Evolutionary conservation across 305 asterid genomes (phyloP).

Genomic region (Fraxinus angustifolia): DNA sequence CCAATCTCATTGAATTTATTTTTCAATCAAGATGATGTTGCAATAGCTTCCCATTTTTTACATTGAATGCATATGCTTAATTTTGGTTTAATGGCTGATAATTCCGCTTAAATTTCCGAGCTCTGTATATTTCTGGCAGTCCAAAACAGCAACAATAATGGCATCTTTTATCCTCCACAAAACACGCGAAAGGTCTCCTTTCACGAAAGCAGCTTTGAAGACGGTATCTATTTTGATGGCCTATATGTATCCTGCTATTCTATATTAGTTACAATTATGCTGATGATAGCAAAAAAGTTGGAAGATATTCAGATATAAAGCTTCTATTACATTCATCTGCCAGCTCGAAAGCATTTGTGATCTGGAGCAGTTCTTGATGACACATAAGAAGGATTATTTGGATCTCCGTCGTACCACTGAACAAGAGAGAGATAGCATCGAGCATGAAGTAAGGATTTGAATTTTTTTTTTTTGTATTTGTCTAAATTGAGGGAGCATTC

Average conservation of each 20-base stretch:
- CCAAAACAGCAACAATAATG: constrained; percentile 75
- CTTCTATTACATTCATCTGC: constrained; percentile 17
- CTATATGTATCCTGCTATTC: background rate
- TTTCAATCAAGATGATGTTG: constrained; percentile 1
- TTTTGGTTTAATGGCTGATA: background rate
- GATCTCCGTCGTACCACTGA: constrained; percentile 84
- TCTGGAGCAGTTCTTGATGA: constrained; percentile 73
- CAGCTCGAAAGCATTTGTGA: constrained; percentile 80
- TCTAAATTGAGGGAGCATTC: background rate
- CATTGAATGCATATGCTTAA: background rate
- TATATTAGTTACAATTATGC: background rate
- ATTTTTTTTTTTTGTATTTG: background rate
- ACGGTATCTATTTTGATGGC: constrained; percentile 43
- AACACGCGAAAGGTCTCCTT: constrained; percentile 56
- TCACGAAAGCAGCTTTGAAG: constrained; percentile 72
- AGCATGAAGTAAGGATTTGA: constrained; percentile 69
- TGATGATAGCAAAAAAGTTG: background rate
- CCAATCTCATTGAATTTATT: background rate
- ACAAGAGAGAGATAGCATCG: constrained; percentile 89
- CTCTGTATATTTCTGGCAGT: constrained; percentile 39
- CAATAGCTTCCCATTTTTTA: background rate
- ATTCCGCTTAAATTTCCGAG: constrained; percentile 7
- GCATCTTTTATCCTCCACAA: constrained; percentile 80
- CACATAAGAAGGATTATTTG: constrained; percentile 84
- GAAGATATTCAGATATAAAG: background rate